Percentiles rank a stretch among this genome's conserved stretches.
phyloP scores from a whole-genome alignment of 148 eudicot species.

The Vaccinium darrowii region DNA sequence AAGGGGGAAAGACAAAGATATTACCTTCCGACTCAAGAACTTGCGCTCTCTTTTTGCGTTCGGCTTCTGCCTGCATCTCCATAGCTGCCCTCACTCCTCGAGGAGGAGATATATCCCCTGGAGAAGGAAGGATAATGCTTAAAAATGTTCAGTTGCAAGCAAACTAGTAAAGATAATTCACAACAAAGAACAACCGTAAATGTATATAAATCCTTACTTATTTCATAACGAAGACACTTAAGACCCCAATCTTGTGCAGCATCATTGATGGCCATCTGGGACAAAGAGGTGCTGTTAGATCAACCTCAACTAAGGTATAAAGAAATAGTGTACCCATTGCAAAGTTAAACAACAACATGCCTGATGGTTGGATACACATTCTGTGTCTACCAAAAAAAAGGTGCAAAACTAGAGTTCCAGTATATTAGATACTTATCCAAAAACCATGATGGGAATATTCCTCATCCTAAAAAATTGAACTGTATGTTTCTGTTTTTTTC shows the following conservation, averaged over 20 bases:
- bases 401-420: neutral
- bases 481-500: neutral
- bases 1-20: constrained; percentile 9
- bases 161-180: neutral
- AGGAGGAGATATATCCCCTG: constrained; percentile 98
- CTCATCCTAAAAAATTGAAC: neutral
- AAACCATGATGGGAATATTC: neutral
- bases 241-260: constrained; percentile 92
- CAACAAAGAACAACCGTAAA: neutral
- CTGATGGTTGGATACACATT: neutral
- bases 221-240: constrained; percentile 88
- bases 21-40: constrained; percentile 94
- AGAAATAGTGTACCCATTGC: neutral
- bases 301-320: neutral
- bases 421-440: neutral
- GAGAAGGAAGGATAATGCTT: constrained; percentile 12
- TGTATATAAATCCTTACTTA: constrained; percentile 42
- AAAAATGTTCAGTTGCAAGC: neutral
- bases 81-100: constrained; percentile 76
- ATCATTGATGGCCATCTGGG: constrained; percentile 78
- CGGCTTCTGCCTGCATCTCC: constrained; percentile 99
- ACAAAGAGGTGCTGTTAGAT: constrained; percentile 14
- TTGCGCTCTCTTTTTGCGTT: constrained; percentile 89
- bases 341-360: neutral
- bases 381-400: neutral